Evolutionary conservation across 768 basidiomycete species (phyloP).

Genomic region (Pleurotus tuoliensis): DNA sequence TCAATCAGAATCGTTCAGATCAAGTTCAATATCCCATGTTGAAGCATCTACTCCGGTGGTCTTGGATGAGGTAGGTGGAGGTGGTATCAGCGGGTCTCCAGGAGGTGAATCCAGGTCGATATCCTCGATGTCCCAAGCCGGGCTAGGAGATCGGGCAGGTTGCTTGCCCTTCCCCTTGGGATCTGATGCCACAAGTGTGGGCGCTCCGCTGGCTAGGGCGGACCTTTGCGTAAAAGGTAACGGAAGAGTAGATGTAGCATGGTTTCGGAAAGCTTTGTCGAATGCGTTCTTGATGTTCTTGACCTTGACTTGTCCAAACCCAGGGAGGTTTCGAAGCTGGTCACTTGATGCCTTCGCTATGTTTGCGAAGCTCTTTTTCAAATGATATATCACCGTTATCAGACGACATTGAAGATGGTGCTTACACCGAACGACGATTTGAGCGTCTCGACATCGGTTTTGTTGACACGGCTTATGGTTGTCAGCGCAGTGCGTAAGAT

Average conservation of each 20-base stretch:
- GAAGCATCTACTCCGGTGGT: constrained; percentile 36
- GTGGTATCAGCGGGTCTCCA: constrained; percentile 1
- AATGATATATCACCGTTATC: neutral
- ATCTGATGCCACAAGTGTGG: neutral
- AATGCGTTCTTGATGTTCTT: constrained; percentile 89
- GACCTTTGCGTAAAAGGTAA: constrained; percentile 23
- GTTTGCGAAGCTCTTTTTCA: constrained; percentile 73
- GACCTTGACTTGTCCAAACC: constrained; percentile 93
- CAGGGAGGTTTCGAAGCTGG: constrained; percentile 79
- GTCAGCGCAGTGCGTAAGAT: constrained; percentile 82
- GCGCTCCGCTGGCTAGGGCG: constrained; percentile 7
- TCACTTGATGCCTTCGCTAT: constrained; percentile 73
- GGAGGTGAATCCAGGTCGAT: neutral
- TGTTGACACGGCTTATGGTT: constrained; percentile 90
- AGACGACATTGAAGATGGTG: constrained; percentile 9
- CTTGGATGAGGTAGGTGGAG: constrained; percentile 6
- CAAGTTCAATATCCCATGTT: constrained; percentile 72
- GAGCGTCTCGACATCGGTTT: constrained; percentile 94
- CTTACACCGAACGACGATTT: constrained; percentile 88
- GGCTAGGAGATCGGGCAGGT: neutral
- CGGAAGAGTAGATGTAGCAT: constrained; percentile 46
- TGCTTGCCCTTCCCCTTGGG: constrained; percentile 1
- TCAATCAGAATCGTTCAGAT: constrained; percentile 28
- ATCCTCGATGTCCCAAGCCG: neutral
- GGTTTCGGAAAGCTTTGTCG: constrained; percentile 79